These are phyloP conservation scores for Globisporangium acanthophoron DNA, from an alignment of 352 stramenopile genomes.

Conservation along the genomic window DNA sequence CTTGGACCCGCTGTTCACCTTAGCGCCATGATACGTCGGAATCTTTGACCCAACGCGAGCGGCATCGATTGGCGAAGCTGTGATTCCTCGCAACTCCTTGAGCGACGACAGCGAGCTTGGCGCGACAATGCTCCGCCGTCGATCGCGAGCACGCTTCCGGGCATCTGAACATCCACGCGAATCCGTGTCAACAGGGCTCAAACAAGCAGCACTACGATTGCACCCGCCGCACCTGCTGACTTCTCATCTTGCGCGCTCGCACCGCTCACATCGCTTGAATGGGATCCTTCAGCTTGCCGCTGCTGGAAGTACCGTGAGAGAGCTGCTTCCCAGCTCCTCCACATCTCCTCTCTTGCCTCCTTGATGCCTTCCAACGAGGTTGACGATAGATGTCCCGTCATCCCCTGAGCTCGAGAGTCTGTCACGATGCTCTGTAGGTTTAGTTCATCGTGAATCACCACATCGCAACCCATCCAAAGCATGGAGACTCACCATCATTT, in stretches of 20 bases:
- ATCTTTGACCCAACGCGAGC: neutral
- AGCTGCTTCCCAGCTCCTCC: conserved; percentile 15
- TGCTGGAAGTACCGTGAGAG: conserved; percentile 9
- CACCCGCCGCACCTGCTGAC: neutral
- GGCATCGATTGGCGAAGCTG: neutral
- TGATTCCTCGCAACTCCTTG: neutral
- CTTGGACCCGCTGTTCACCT: conserved; percentile 1
- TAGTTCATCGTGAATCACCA: neutral
- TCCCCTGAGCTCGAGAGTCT: no score
- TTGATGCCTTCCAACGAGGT: neutral
- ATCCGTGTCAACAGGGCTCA: neutral
- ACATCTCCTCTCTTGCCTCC: conserved; percentile 17
- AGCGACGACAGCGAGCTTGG: conserved; percentile 10
- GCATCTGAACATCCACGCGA: neutral
- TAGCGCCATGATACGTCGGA: neutral
- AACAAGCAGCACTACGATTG: neutral
- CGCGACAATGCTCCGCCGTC: conserved; percentile 23
- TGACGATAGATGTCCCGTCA: neutral
- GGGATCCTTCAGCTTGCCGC: neutral
- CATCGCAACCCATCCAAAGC: neutral
- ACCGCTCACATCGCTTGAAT: neutral
- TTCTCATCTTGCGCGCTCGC: neutral
- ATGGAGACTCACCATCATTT: neutral
- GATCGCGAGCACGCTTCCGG: conserved; percentile 23
- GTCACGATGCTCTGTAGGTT: neutral